phyloP scores from a whole-genome alignment of 148 eudicot genomes.

The Chenopodium quinoa region DNA sequence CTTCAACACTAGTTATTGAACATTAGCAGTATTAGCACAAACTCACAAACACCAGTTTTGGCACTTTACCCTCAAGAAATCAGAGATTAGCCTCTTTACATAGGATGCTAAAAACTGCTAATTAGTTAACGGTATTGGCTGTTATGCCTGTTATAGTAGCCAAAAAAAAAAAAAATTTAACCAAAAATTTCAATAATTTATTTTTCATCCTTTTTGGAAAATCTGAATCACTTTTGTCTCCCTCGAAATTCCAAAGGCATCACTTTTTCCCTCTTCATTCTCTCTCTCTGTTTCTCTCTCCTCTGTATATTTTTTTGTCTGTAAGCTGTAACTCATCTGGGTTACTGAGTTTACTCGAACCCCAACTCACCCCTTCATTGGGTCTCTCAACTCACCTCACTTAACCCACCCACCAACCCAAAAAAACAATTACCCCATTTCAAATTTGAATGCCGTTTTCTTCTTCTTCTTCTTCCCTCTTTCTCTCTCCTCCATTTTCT shows the following conservation, averaged over 20 bases:
- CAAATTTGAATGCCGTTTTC: constrained; percentile 50
- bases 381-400: constrained; percentile 6
- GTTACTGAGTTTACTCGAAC: constrained; percentile 31
- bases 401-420: constrained; percentile 13
- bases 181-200: neutral
- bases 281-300: neutral
- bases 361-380: constrained; percentile 19
- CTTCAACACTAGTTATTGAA: neutral
- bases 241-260: constrained; percentile 32
- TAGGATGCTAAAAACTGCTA: constrained; percentile 8
- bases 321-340: constrained; percentile 48
- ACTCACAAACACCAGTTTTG: neutral
- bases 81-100: neutral
- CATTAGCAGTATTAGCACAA: too few species aligned
- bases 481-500: constrained; percentile 35
- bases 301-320: constrained; percentile 35
- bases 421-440: constrained; percentile 16
- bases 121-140: constrained; percentile 20
- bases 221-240: constrained; percentile 29
- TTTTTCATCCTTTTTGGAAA: constrained; percentile 10
- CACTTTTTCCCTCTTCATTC: neutral
- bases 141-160: neutral
- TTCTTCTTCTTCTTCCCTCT: constrained; percentile 29
- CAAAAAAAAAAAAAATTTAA: neutral
- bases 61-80: neutral